phyloP scores from a whole-genome alignment of 1,284 basidiomycete genomes.

The Papiliotrema terrestris region DNA sequence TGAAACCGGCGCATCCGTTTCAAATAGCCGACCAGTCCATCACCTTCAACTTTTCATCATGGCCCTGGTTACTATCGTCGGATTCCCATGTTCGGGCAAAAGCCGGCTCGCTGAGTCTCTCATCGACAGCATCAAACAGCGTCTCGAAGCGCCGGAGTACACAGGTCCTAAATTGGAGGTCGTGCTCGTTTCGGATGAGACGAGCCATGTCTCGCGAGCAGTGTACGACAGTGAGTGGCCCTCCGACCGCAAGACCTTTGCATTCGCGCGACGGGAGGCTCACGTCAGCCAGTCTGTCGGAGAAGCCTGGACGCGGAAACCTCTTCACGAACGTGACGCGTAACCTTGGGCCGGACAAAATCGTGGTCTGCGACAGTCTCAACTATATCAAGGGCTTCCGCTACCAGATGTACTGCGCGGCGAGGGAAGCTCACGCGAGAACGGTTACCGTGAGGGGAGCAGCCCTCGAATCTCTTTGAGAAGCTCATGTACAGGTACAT shows the following conservation, averaged over 20 bases:
- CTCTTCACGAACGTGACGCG: conserved; percentile 84
- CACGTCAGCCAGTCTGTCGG: conserved; percentile 65
- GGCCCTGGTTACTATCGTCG: conserved; percentile 92
- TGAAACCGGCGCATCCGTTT: too few species aligned
- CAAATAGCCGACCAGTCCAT: too few species aligned
- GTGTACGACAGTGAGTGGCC: conserved; percentile 68
- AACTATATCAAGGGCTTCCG: conserved; percentile 97
- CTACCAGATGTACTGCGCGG: conserved; percentile 96
- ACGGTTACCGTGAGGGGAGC: conserved; percentile 73
- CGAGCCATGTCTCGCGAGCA: conserved; percentile 61
- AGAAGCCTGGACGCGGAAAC: conserved; percentile 83
- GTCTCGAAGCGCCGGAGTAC: conserved; percentile 56
- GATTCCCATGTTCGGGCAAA: conserved; percentile 86
- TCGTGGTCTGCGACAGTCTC: conserved; percentile 84
- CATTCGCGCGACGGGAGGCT: background rate
- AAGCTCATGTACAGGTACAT: conserved; percentile 41
- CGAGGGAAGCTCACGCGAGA: conserved; percentile 77
- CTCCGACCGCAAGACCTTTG: background rate
- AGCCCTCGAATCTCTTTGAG: background rate
- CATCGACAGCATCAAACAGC: conserved; percentile 58
- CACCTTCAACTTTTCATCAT: conserved; percentile 51
- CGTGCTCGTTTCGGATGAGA: conserved; percentile 72
- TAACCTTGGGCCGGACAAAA: conserved; percentile 64
- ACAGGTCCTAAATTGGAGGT: conserved; percentile 59
- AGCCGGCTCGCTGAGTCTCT: conserved; percentile 68